These are phyloP conservation scores for Globisporangium nagaii DNA, from an alignment of 352 stramenopile species.

Conservation along the genomic window DNA sequence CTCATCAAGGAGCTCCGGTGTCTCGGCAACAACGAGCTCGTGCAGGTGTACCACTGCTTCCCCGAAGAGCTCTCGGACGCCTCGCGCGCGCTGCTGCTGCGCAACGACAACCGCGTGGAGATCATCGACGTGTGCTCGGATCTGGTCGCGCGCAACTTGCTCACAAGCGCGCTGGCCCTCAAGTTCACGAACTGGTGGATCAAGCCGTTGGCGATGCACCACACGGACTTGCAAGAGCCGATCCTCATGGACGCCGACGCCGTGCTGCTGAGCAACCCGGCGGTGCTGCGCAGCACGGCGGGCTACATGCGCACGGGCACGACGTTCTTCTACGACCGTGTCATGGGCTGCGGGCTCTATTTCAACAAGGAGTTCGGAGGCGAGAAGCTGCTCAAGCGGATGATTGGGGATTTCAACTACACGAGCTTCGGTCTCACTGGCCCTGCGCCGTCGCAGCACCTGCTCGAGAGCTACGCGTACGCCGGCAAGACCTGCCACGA, in stretches of 20 bases:
- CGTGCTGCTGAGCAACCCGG: conserved; percentile 41
- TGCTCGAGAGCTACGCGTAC: conserved; percentile 37
- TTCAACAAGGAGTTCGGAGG: conserved; percentile 31
- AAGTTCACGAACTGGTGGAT: conserved; percentile 60
- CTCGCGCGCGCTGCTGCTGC: conserved; percentile 25
- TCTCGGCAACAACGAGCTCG: conserved; percentile 36
- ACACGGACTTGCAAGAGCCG: conserved; percentile 40
- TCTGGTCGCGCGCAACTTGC: conserved; percentile 4
- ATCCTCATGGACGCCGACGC: conserved; percentile 48
- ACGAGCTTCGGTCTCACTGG: conserved; percentile 22
- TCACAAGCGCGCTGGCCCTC: conserved; percentile 6
- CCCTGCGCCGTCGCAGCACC: conserved; percentile 25
- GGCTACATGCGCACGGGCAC: conserved; percentile 43
- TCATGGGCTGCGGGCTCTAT: conserved; percentile 42
- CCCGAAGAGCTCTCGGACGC: conserved; percentile 27
- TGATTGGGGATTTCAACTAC: conserved; percentile 48
- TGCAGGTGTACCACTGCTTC: conserved; percentile 57
- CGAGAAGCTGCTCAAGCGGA: conserved; percentile 29
- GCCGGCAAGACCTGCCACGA: conserved; percentile 41
- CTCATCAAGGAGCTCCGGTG: conserved; percentile 48
- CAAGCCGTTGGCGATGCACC: conserved; percentile 51
- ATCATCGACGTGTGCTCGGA: conserved; percentile 40
- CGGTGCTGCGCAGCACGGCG: conserved; percentile 22
- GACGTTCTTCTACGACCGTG: conserved; percentile 66
- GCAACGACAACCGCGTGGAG: conserved; percentile 30